Evolutionary conservation across 345 rosid genomes (phyloP), one percentile per base, ranked within the genome.

Genomic region (Eucalyptus sp.): DNA sequence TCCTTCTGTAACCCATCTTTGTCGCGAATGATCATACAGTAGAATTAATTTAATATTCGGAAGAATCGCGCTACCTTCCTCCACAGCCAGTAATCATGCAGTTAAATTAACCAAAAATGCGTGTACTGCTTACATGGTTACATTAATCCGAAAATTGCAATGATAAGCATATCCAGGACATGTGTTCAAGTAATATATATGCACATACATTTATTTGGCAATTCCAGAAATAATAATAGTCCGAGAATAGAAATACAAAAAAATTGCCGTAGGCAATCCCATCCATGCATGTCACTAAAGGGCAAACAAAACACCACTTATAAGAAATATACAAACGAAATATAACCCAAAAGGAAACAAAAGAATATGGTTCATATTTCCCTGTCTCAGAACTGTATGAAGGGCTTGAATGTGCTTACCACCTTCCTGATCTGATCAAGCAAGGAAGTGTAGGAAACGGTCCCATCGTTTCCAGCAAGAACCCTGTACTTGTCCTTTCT

Each of bases 401-500:
- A 97, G 7, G 97, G 97, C 91, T 94, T 96, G 90, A 94, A 90
- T 17, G 95, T 92, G 89, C 94, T 92, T 89, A 96, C 94, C 51
- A 93, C 94, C 91, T 91, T 93, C 94, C 93, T 95, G 18, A 92
- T 64, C 88, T 93, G 96, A 86, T 92, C 96, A 44, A 93, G 80
- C 64, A 96, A 83, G 3, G 99, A 94, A 41, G 90, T 91, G 89
- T 90, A 90, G 50, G 98, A 93, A 33, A 93, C 98, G 27, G 95
- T 93, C 90, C 98, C 97, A 79, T 96, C 98, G 52, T 96, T 95
- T 89, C 99, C 98, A 1, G 98, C 97, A 24, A 97, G 92, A 46
- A 95, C 95, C 87, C 94, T 93, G 90, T 96, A 93, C 90, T 93
- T 93, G 86, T 93, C 95, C 89, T 90, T 92, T 89, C 95, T 91